Percentiles rank a stretch among this genome's conserved stretches.
Evolutionary conservation across 2,329 filamentous ascomycete genomes (phyloP).

Genomic region (Torrubiellomyces zombiae): DNA sequence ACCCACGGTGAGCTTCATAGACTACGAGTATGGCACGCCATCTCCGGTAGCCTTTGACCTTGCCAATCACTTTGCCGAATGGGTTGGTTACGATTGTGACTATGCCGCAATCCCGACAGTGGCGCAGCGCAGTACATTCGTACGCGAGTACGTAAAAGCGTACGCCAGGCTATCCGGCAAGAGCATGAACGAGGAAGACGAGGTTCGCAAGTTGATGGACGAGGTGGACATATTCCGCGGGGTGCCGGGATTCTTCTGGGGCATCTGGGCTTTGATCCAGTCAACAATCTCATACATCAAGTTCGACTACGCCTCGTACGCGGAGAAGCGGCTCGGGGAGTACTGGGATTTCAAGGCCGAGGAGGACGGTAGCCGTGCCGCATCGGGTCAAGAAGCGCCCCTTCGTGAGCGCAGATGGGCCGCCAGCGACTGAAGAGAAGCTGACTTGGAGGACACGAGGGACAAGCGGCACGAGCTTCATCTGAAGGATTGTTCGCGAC

Average conservation of each 20-base stretch:
- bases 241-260: slow-evolving; percentile 80
- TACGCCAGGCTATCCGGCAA: slow-evolving; percentile 42
- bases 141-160: slow-evolving; percentile 63
- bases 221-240: slow-evolving; percentile 83
- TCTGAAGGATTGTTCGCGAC: too few relatives aligned
- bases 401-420: slow-evolving; percentile 72
- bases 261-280: slow-evolving; percentile 92
- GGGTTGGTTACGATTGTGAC: slow-evolving; percentile 94
- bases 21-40: slow-evolving; percentile 95
- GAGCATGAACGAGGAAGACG: slow-evolving; percentile 35
- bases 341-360: slow-evolving; percentile 87
- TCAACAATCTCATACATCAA: slow-evolving; percentile 87
- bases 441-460: too few relatives aligned
- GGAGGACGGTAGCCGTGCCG: slow-evolving; percentile 40
- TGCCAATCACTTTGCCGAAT: slow-evolving; percentile 96
- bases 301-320: slow-evolving; percentile 90
- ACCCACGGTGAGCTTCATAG: slow-evolving; percentile 58
- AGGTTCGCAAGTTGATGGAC: slow-evolving; percentile 50
- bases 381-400: slow-evolving; percentile 41
- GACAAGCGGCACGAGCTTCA: too few relatives aligned
- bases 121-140: slow-evolving; percentile 61
- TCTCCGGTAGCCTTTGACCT: slow-evolving; percentile 92
- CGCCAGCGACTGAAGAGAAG: slow-evolving; percentile 10
- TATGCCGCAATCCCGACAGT: slow-evolving; percentile 66
- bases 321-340: slow-evolving; percentile 70